Evolutionary conservation across 2,329 filamentous ascomycete genomes (phyloP), one percentile per base, ranked within the genome.

Genomic region (Ophiocordyceps unilateralis): DNA sequence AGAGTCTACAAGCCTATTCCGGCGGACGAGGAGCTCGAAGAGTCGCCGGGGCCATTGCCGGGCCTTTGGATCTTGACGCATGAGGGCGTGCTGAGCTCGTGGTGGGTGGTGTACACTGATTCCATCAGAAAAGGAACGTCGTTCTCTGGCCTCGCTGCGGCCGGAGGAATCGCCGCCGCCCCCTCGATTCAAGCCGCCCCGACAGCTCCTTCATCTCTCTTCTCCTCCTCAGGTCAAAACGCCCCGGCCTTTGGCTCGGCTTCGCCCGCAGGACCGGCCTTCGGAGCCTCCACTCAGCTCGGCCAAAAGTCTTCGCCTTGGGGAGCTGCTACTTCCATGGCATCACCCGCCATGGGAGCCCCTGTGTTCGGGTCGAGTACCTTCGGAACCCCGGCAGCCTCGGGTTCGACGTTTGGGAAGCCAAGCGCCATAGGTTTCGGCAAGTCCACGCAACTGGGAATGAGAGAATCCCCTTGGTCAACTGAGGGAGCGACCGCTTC

Each of bases 91-190:
- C 67, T 98, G 15, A 78, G 76, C 39, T 73, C 78, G 12, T 98
- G 89, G 87, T 95, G 89, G 85, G 64, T 96, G 38, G 74, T 96
- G 19, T 95, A 95, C 62, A 76, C 82, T 30, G 86, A 93, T 37
- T 87, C 89, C 2, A 78, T 98, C 47, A 76, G 80, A 46, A 68
- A 80, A 51, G 79, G 79, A 4, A 76, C 75, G 7, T 74, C 76
- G 1, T 96, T 87, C 58, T 73, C 81, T 36, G 83, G 82, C 5
- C 66, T 95, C 48, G 65, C 70, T 36, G 65, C 62, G 39, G 65
- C 65, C 26, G 64, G 67, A 45, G 59, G 60, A 2, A 53, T 56
- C 44, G 48, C 53, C 15, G 41, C 55, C 7, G 22, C 12, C 19
- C 43, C 53, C 24, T 45, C 57, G 49, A 51, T 55, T 30, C 50